Evolutionary conservation across 2,329 filamentous ascomycete species (phyloP).

Genomic region (Fusarium tuaranense): DNA sequence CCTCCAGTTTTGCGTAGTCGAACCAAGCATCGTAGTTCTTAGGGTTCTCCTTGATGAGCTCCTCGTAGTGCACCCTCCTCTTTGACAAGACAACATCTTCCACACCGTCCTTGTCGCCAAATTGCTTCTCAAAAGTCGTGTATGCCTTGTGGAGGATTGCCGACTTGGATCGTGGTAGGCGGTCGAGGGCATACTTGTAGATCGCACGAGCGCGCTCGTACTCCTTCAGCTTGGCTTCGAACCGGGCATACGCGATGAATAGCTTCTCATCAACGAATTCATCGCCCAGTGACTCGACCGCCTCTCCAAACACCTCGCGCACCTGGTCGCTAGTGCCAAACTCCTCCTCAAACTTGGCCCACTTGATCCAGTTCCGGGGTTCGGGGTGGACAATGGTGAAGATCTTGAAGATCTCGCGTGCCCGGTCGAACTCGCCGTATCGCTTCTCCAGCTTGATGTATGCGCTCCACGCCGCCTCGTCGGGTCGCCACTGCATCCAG

Average conservation of each 20-base stretch:
- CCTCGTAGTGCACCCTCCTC: slow-evolving; percentile 91
- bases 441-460: slow-evolving; percentile 98
- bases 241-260: slow-evolving; percentile 95
- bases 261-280: slow-evolving; percentile 97
- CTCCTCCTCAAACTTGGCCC: slow-evolving; percentile 97
- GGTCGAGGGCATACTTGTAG: slow-evolving; percentile 95
- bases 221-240: slow-evolving; percentile 94
- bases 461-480: slow-evolving; percentile 93
- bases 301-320: slow-evolving; percentile 88
- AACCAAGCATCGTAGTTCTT: slow-evolving; percentile 99
- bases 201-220: slow-evolving; percentile 94
- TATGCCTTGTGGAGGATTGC: slow-evolving; percentile 90
- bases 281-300: slow-evolving; percentile 90
- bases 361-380: slow-evolving; percentile 98
- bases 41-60: slow-evolving; percentile 91
- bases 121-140: slow-evolving; percentile 98
- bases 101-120: slow-evolving; percentile 90
- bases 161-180: slow-evolving; percentile 88
- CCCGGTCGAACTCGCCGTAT: slow-evolving; percentile 90
- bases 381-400: slow-evolving; percentile 96
- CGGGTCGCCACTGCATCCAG: slow-evolving; percentile 98
- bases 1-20: slow-evolving; percentile 91
- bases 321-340: slow-evolving; percentile 92
- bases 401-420: slow-evolving; percentile 88
- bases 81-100: slow-evolving; percentile 98